Percentiles rank a stretch among this genome's conserved stretches.
Evolutionary conservation across 78 protist species (phyloP).

Genomic region (Isochrysis galbana): DNA sequence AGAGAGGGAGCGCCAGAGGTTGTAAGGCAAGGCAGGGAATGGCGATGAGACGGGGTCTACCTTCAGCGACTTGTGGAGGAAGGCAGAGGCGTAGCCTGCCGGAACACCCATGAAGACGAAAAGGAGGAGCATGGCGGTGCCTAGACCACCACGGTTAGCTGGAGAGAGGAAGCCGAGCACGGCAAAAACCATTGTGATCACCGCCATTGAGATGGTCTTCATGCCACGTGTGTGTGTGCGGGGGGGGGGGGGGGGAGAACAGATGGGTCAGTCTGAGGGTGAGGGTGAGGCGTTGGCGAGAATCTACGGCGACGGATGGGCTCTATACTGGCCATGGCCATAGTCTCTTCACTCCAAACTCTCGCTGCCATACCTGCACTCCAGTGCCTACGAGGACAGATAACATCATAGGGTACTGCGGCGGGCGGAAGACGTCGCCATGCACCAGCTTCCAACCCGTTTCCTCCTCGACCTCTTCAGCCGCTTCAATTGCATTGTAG

Average conservation of each 20-base stretch:
- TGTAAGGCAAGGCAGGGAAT: too few species aligned
- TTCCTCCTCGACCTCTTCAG: constrained; percentile 72
- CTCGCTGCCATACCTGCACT: too few species aligned
- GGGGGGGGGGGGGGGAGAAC: too few species aligned
- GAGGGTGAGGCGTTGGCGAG: too few species aligned
- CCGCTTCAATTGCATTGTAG: constrained; percentile 20
- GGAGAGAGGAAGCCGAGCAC: constrained; percentile 94
- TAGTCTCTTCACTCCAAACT: too few species aligned
- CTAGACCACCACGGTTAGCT: constrained; percentile 85
- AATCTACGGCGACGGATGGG: too few species aligned
- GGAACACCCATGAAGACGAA: constrained; percentile 86
- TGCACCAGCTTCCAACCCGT: constrained; percentile 98
- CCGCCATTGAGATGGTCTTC: too few species aligned
- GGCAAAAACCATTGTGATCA: constrained; percentile 70
- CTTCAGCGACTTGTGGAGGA: constrained; percentile 76
- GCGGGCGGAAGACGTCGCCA: constrained; percentile 97
- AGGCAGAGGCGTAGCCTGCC: constrained; percentile 43
- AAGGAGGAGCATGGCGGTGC: constrained; percentile 79
- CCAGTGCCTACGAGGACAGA: constrained; percentile 15
- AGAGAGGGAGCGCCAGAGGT: neutral
- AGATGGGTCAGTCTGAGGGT: too few species aligned
- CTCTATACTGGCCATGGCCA: too few species aligned
- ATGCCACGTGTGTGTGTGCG: too few species aligned
- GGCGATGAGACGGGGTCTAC: too few species aligned
- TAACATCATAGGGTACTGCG: constrained; percentile 72